Conservation (phyloP, 306 rosid species). For the Herpetospermum pedunculosum region DNA sequence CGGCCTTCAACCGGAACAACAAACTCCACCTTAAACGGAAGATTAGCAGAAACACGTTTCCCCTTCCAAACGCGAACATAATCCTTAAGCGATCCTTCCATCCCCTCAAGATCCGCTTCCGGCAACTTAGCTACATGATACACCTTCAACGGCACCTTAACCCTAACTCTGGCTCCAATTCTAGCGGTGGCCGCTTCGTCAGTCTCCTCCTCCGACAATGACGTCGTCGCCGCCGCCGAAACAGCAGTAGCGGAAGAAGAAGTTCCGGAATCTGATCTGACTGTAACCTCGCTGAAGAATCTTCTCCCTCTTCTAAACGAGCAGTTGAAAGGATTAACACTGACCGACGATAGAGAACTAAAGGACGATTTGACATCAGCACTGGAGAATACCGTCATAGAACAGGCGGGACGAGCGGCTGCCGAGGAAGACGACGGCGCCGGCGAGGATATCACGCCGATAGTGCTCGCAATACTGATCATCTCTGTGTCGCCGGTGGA, state of each 20-base stretch:
- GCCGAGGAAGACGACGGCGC: background rate
- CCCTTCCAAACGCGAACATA: conserved; percentile 78
- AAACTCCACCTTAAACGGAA: conserved; percentile 75
- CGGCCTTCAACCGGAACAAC: conserved; percentile 52
- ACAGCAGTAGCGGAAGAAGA: conserved; percentile 15
- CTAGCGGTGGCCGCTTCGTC: conserved; percentile 20
- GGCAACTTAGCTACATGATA: conserved; percentile 67
- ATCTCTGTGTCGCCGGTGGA: background rate
- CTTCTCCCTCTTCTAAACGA: conserved; percentile 11
- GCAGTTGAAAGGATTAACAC: conserved; percentile 2
- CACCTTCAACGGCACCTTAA: conserved; percentile 67
- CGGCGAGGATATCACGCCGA: conserved; percentile 1
- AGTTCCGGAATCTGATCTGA: conserved; percentile 25
- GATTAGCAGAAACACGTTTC: conserved; percentile 75
- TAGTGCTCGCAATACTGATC: background rate
- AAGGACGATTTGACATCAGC: background rate
- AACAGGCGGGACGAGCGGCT: background rate
- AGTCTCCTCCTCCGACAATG: conserved; percentile 19
- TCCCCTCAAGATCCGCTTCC: conserved; percentile 55
- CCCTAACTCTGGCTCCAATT: conserved; percentile 72
- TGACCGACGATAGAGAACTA: background rate
- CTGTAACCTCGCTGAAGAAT: conserved; percentile 33
- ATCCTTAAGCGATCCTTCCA: conserved; percentile 80
- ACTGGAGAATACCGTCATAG: background rate
- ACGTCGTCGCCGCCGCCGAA: conserved; percentile 17